Evolutionary conservation across 2,329 filamentous ascomycete species (phyloP).

Genomic region (Colletotrichum sp.): DNA sequence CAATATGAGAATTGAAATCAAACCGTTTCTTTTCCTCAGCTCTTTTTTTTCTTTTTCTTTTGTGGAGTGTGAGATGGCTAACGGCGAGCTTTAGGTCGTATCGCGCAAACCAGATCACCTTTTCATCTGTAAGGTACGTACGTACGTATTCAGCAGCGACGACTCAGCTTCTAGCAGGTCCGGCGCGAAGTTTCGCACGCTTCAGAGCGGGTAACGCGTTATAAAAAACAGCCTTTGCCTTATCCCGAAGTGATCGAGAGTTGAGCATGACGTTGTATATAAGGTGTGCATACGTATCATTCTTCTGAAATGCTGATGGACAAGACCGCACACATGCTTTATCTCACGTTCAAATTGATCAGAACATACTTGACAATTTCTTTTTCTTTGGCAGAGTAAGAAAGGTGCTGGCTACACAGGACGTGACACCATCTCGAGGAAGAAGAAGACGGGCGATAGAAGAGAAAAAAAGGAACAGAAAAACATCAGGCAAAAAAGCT

Average conservation of each 20-base stretch:
- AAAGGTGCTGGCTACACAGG: not conserved
- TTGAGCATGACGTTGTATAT: too few species aligned
- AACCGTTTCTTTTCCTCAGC: fast-evolving
- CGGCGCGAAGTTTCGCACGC: fast-evolving
- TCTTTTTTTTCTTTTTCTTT: not conserved
- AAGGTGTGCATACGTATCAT: too few species aligned
- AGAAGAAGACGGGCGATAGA: too few species aligned
- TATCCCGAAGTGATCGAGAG: too few species aligned
- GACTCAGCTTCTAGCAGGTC: not conserved
- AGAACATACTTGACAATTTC: not conserved
- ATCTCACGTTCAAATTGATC: not conserved
- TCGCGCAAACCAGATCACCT: not conserved
- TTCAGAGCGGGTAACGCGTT: not conserved
- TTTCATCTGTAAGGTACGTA: too few species aligned
- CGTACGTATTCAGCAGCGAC: not conserved
- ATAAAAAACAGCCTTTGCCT: not conserved
- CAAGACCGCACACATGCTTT: not conserved
- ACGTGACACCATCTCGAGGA: too few species aligned
- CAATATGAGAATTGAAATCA: not conserved
- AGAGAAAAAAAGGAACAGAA: too few species aligned
- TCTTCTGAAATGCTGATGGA: not conserved
- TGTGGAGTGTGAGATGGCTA: not conserved
- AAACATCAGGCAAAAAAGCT: not conserved
- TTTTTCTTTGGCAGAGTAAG: not conserved
- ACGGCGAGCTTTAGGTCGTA: not conserved